These are phyloP conservation scores for Tolypocladium sp. DNA, from an alignment of 2,329 filamentous ascomycete genomes.

Conservation along the genomic window DNA sequence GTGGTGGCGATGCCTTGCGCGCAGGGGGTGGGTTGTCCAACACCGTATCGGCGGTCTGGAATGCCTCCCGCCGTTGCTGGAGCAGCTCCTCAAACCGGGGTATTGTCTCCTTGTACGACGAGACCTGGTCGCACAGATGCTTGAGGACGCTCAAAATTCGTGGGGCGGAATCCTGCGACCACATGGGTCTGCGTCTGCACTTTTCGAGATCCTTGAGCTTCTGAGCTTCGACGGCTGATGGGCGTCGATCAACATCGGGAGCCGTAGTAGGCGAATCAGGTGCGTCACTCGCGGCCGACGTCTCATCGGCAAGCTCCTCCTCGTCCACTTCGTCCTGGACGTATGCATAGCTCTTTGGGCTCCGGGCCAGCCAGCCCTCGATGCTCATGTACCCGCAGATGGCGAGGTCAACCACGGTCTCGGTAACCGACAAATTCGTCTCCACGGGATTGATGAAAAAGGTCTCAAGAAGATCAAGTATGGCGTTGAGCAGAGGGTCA, in stretches of 20 bases:
- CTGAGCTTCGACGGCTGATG: constrained; percentile 14
- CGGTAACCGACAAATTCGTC: constrained; percentile 80
- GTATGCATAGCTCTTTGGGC: constrained; percentile 52
- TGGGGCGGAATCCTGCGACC: constrained; percentile 39
- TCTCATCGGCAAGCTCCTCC: constrained; percentile 3
- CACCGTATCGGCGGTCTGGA: constrained; percentile 48
- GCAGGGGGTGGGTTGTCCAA: constrained; percentile 23
- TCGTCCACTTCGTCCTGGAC: constrained; percentile 27
- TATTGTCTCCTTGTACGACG: constrained; percentile 52
- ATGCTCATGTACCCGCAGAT: constrained; percentile 77
- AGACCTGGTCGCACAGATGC: constrained; percentile 52
- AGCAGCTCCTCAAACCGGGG: constrained; percentile 66
- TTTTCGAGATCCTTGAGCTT: constrained; percentile 37
- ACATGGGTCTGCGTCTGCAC: constrained; percentile 45
- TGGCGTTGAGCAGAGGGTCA: constrained; percentile 55
- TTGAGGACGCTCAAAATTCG: constrained; percentile 50
- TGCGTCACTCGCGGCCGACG: constrained; percentile 3
- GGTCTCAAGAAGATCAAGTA: constrained; percentile 61
- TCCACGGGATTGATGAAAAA: constrained; percentile 91
- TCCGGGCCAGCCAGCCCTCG: constrained; percentile 82
- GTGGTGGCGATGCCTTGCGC: constrained; percentile 18
- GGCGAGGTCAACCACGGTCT: constrained; percentile 71
- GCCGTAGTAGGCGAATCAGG: neutral
- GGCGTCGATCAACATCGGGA: neutral
- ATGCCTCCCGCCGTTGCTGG: constrained; percentile 54